phyloP scores from a whole-genome alignment of 768 basidiomycete genomes.

The Clitopilus hobsonii region DNA sequence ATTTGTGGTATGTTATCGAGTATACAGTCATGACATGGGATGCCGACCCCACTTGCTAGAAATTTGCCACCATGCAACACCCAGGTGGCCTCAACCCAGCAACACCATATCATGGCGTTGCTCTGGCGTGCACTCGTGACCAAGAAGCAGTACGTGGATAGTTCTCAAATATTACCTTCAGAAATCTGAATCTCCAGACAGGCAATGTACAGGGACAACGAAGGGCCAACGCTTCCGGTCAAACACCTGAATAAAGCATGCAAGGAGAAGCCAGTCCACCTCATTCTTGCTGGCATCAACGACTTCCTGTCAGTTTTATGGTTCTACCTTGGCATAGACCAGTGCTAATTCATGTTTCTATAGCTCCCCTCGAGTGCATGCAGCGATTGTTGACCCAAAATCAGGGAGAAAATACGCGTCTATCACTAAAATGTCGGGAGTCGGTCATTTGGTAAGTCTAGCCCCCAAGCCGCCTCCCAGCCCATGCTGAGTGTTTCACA shows the following conservation, averaged over 20 bases:
- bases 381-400: slow-evolving; percentile 22
- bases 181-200: slow-evolving; percentile 13
- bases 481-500: neutral
- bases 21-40: too few relatives aligned
- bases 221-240: slow-evolving; percentile 52
- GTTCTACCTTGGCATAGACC: neutral
- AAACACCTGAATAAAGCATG: slow-evolving; percentile 37
- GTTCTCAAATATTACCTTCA: slow-evolving; percentile 1
- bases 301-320: slow-evolving; percentile 47
- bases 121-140: slow-evolving; percentile 53
- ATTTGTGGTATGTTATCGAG: slow-evolving; percentile 53
- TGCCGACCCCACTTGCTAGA: slow-evolving; percentile 23
- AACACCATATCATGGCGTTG: slow-evolving; percentile 34
- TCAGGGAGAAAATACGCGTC: slow-evolving; percentile 24
- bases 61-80: slow-evolving; percentile 39
- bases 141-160: slow-evolving; percentile 51
- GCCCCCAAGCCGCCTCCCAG: neutral
- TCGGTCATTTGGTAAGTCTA: slow-evolving; percentile 23
- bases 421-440: slow-evolving; percentile 15
- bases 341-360: neutral
- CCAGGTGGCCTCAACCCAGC: slow-evolving; percentile 22
- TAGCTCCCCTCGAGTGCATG: slow-evolving; percentile 26
- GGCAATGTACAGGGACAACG: slow-evolving; percentile 61
- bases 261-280: slow-evolving; percentile 39
- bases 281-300: slow-evolving; percentile 44